Evolutionary conservation across 2,329 filamentous ascomycete genomes (phyloP).

Genomic region (Phyllosticta paracitricarpa): DNA sequence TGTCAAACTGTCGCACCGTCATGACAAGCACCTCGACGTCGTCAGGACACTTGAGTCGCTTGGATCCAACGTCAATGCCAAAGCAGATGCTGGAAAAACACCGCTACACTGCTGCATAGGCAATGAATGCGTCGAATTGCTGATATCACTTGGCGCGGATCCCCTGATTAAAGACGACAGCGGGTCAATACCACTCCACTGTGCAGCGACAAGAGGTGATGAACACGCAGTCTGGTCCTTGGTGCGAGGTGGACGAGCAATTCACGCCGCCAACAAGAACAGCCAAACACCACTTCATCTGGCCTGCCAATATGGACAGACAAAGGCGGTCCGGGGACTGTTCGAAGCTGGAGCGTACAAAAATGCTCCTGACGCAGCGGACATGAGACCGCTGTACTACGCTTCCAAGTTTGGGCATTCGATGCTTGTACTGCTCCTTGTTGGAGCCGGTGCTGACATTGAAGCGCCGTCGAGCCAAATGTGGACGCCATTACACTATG

Average conservation of each 20-base stretch:
- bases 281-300: not conserved
- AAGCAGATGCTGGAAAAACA: not conserved
- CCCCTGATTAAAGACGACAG: not conserved
- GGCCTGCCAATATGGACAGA: not conserved
- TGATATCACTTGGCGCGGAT: not conserved
- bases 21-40: conserved; percentile 24
- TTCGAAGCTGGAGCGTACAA: not conserved
- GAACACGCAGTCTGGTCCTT: not conserved
- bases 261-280: not conserved
- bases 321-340: not conserved
- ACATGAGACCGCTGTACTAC: not conserved
- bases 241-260: not conserved
- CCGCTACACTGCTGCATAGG: not conserved
- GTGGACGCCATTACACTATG: not conserved
- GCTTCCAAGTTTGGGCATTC: not conserved
- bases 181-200: not conserved
- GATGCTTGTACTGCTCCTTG: not conserved
- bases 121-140: not conserved
- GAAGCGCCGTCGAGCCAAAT: not conserved
- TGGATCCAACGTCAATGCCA: not conserved
- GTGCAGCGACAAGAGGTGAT: not conserved
- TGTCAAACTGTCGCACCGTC: conserved; percentile 41
- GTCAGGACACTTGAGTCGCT: not conserved
- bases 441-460: not conserved
- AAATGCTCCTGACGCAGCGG: not conserved